These are phyloP conservation scores for Solanum tarijense DNA, from an alignment of 257 asterid genomes.

Conservation along the genomic window DNA sequence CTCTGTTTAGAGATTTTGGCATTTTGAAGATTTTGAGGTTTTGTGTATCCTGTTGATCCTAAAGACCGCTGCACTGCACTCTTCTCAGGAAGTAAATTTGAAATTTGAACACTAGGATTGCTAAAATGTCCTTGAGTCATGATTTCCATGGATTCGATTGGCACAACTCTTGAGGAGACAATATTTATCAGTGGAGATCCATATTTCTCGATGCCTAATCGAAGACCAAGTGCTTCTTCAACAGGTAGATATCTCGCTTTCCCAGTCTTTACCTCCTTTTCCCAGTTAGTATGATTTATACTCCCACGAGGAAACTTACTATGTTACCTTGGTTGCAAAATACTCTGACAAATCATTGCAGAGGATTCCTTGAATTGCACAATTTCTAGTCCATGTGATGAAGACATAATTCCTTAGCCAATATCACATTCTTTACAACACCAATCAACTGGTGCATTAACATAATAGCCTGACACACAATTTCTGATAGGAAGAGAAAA, in stretches of 20 bases:
- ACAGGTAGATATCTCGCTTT: background rate
- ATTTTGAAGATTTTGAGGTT: constrained; percentile 12
- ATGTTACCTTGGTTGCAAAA: background rate
- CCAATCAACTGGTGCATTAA: constrained; percentile 23
- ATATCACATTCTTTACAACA: constrained; percentile 34
- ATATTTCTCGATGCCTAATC: background rate
- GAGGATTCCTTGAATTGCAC: background rate
- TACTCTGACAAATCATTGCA: background rate
- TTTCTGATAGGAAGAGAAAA: constrained; percentile 24
- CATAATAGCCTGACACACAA: constrained; percentile 23
- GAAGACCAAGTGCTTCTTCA: background rate
- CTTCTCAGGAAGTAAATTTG: background rate
- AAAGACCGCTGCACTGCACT: constrained; percentile 2
- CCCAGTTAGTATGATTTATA: background rate
- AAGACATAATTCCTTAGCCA: background rate
- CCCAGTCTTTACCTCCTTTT: background rate
- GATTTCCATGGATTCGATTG: background rate
- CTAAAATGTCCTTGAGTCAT: background rate
- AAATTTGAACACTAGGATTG: background rate
- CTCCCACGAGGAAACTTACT: background rate
- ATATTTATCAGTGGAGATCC: background rate
- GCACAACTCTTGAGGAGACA: background rate
- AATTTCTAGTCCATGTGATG: constrained; percentile 3
- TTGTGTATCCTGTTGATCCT: constrained; percentile 1
- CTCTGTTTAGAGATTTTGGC: background rate